Conservation (phyloP, 257 asterid genomes). For the Osmanthus fragrans region DNA sequence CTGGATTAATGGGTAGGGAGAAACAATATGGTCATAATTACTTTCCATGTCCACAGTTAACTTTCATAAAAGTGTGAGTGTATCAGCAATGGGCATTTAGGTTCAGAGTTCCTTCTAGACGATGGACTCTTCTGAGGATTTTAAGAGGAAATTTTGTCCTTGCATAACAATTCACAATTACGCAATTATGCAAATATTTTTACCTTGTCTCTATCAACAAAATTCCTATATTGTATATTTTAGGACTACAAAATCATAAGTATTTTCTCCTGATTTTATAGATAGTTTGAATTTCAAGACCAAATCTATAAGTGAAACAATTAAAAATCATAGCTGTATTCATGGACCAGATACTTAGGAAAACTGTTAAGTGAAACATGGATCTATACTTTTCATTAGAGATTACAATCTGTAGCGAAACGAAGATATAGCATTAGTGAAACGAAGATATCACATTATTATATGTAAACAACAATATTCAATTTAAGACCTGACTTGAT, state of each 20-base stretch:
- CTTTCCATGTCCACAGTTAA: background rate
- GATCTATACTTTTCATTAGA: background rate
- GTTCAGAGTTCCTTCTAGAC: background rate
- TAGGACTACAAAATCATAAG: background rate
- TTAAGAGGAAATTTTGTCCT: background rate
- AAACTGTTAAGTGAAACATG: background rate
- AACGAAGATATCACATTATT: background rate
- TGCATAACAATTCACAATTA: background rate
- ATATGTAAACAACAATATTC: background rate
- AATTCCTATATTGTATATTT: background rate
- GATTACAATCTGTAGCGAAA: background rate
- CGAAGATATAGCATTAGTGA: background rate
- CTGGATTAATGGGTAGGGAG: conserved; percentile 10
- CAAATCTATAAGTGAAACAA: background rate
- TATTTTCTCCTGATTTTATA: background rate
- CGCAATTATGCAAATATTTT: background rate
- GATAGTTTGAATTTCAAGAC: background rate
- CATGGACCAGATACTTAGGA: background rate
- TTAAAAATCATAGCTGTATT: background rate
- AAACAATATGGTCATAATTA: conserved; percentile 1
- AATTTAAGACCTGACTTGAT: background rate
- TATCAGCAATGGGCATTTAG: background rate
- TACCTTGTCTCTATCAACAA: background rate
- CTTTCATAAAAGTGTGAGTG: conserved; percentile 9
- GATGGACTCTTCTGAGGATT: background rate